Evolutionary conservation across 2,329 filamentous ascomycete genomes (phyloP).

Genomic region (Lasiodiplodia theobromae): DNA sequence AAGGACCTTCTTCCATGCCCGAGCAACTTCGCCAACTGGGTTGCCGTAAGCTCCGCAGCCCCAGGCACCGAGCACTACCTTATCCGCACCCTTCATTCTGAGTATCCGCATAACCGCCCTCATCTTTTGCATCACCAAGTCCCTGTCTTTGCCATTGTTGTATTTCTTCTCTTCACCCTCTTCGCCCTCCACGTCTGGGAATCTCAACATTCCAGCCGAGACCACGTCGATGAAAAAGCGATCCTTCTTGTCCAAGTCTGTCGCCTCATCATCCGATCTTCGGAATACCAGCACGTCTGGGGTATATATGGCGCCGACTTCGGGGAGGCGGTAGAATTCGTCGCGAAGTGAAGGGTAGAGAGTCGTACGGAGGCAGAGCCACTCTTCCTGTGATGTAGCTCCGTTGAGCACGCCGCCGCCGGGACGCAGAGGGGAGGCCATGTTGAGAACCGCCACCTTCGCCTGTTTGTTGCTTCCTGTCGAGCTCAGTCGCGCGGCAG

Average conservation of each 20-base stretch:
- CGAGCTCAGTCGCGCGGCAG: conserved; percentile 52
- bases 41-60: conserved; percentile 71
- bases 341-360: conserved; percentile 65
- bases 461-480: conserved; percentile 28
- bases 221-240: conserved; percentile 67
- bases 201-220: conserved; percentile 64
- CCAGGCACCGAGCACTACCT: conserved; percentile 68
- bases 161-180: conserved; percentile 48
- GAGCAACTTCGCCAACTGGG: conserved; percentile 65
- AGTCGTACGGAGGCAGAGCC: conserved; percentile 67
- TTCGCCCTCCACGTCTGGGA: conserved; percentile 58
- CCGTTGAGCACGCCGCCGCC: conserved; percentile 69
- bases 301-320: conserved; percentile 64
- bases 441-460: conserved; percentile 65
- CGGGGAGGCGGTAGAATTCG: conserved; percentile 66
- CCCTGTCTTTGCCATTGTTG: conserved; percentile 57
- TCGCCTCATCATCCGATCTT: conserved; percentile 44
- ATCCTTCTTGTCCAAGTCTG: conserved; percentile 53
- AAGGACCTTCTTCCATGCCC: conserved; percentile 59
- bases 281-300: conserved; percentile 68
- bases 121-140: conserved; percentile 63
- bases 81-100: conserved; percentile 53
- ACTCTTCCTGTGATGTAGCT: conserved; percentile 67
- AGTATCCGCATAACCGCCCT: conserved; percentile 63
- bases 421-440: conserved; percentile 67